A percentile compares a stretch with the other conserved stretches of the same genome.
phyloP scores from a whole-genome alignment of 1,139 yeast genomes.

The Candida sp. region DNA sequence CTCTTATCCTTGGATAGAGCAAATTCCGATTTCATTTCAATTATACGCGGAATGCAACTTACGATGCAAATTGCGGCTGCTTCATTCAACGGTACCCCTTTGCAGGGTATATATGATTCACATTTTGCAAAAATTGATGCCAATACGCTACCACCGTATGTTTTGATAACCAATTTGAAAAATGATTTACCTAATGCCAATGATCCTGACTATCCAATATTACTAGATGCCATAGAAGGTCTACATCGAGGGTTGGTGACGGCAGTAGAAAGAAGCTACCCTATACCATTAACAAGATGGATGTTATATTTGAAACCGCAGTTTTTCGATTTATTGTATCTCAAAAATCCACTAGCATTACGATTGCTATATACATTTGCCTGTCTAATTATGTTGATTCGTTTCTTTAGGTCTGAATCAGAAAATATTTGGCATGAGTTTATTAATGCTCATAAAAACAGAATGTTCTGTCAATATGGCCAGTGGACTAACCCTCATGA shows the following conservation, averaged over 20 bases:
- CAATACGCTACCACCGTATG: background rate
- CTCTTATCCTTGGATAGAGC: background rate
- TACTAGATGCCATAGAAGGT: background rate
- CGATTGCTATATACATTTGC: slow-evolving; percentile 19
- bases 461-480: slow-evolving; percentile 7
- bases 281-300: slow-evolving; percentile 27
- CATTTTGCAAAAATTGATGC: background rate
- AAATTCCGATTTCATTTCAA: background rate
- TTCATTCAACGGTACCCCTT: background rate
- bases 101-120: background rate
- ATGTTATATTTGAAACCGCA: slow-evolving; percentile 11
- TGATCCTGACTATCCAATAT: background rate
- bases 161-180: background rate
- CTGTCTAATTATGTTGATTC: slow-evolving; percentile 14
- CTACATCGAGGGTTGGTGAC: background rate
- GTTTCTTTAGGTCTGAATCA: slow-evolving; percentile 17
- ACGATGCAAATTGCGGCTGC: background rate
- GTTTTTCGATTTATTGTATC: slow-evolving; percentile 13
- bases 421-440: slow-evolving; percentile 26
- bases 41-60: background rate
- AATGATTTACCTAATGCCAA: background rate
- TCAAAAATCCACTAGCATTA: slow-evolving; percentile 19
- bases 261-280: slow-evolving; percentile 9
- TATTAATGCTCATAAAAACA: slow-evolving; percentile 17
- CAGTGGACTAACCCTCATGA: slow-evolving; percentile 16